Base-by-base conservation (phyloP, 768 basidiomycete species). In the Podaxis sp. region DNA sequence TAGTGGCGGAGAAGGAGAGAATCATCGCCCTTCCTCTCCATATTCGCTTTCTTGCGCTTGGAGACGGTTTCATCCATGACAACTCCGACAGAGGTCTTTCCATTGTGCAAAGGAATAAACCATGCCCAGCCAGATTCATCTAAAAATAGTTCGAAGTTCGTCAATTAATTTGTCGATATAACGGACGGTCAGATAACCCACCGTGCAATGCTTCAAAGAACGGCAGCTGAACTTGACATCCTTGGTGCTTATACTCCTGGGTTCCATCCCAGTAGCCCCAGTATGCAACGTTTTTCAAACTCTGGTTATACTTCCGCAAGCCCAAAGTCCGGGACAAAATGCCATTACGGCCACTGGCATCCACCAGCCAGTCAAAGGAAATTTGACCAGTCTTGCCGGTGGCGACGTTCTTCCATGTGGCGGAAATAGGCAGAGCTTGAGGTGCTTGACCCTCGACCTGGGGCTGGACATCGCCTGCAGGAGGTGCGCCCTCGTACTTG, bases 281-380 rank as follows among this genome's bases (percentile, higher is more conserved):
- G 22, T 77, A 73, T 2, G 86, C 86, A 11, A 87, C 74, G 62
- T 87, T 87, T 64, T 77, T 79, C 56, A 87, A 68, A 8, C 77
- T 76, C 58, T 78, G 73, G 48, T 84, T 85, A 70, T 84, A 87
- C 65, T 80, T 81, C 80, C n/a, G 78, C 80, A 10, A 87, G 68
- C 87, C 87, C 26, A 91, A 73, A 67, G 91, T 89, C 48, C 78
- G 80, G 4, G 84, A 84, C 72, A 87, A 76, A 56, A 87, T 60
- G 1, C 87, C 86, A 6, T 76, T 74, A 1, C 86, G 77, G 30
- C 86, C 87, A 26, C 80, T 81, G 6, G 86, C 87, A 68, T 87
- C 86, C 3, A 87, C 76, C 17, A 87, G 69, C 62, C 79, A 86
- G 61, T 86, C 82, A 58, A 87, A 87, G 1, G 75, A 69, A 55